Conservation (phyloP, 257 asterid species). For the Cordia subcordata region DNA sequence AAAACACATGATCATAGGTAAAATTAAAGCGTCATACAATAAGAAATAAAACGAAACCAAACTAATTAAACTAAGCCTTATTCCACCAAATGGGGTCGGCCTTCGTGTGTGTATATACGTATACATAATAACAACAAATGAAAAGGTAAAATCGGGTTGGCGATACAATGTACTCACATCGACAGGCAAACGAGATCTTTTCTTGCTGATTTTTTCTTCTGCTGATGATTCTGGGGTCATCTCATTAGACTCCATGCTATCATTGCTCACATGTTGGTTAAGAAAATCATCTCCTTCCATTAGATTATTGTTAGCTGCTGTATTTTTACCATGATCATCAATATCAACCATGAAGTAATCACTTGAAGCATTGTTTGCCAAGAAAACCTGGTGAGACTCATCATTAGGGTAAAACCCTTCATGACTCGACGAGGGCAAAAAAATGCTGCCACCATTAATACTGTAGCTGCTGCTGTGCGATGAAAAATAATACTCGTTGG, state of each 20-base stretch:
- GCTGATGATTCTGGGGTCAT: slow-evolving; percentile 12
- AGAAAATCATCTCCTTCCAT: slow-evolving; percentile 33
- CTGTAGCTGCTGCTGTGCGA: slow-evolving; percentile 24
- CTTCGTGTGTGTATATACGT: neutral
- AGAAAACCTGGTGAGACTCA: neutral
- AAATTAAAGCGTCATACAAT: neutral
- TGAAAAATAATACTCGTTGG: slow-evolving; percentile 18
- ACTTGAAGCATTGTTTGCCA: slow-evolving; percentile 7
- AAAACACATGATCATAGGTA: neutral
- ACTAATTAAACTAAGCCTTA: neutral
- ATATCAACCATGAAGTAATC: slow-evolving; percentile 17
- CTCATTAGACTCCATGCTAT: slow-evolving; percentile 23
- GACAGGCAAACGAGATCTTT: slow-evolving; percentile 33
- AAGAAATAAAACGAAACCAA: neutral
- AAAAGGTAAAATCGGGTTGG: neutral
- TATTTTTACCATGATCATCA: slow-evolving; percentile 15
- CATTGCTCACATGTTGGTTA: slow-evolving; percentile 36
- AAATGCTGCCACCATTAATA: slow-evolving; percentile 13
- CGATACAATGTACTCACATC: slow-evolving; percentile 10
- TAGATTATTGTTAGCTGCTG: neutral
- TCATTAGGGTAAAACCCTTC: slow-evolving; percentile 15
- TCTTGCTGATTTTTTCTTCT: slow-evolving; percentile 34
- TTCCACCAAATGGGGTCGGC: neutral
- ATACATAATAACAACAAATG: neutral
- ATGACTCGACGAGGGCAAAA: slow-evolving; percentile 19